A percentile compares a stretch with the other conserved stretches of the same genome.
Conservation (phyloP, 495 filamentous ascomycete species). For the Neurospora sublineolata region DNA sequence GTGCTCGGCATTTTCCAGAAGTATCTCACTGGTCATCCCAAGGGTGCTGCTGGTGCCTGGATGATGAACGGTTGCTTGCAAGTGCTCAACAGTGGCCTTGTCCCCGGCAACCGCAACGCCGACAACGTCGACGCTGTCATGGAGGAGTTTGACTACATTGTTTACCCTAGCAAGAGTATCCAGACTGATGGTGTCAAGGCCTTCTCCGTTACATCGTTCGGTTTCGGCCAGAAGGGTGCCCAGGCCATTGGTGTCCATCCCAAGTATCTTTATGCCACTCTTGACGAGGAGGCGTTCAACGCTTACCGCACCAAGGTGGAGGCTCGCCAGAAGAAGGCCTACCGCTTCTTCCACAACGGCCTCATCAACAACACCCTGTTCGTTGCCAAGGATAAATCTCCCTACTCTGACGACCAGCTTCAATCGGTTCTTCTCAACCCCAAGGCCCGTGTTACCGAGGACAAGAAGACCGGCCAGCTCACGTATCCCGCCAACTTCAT, state of each 20-base stretch:
- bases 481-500: constrained; percentile 58
- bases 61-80: constrained; percentile 98
- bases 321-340: constrained; percentile 92
- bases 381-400: constrained; percentile 81
- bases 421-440: constrained; percentile 86
- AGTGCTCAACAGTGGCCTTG: constrained; percentile 82
- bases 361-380: constrained; percentile 96
- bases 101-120: constrained; percentile 94
- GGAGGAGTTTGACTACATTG: constrained; percentile 95
- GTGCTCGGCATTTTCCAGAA: constrained; percentile 98
- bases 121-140: constrained; percentile 95
- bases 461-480: constrained; percentile 73
- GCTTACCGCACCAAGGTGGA: constrained; percentile 80
- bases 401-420: constrained; percentile 82
- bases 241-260: constrained; percentile 96
- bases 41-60: constrained; percentile 98
- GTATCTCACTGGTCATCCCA: constrained; percentile 95
- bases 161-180: constrained; percentile 88
- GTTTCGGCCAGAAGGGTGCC: constrained; percentile 97
- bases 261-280: constrained; percentile 88
- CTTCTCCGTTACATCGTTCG: constrained; percentile 97
- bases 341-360: constrained; percentile 95
- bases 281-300: constrained; percentile 73
- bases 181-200: constrained; percentile 98
- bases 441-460: constrained; percentile 69